Conservation (phyloP, 768 basidiomycete species). For the Mycena amicta region DNA sequence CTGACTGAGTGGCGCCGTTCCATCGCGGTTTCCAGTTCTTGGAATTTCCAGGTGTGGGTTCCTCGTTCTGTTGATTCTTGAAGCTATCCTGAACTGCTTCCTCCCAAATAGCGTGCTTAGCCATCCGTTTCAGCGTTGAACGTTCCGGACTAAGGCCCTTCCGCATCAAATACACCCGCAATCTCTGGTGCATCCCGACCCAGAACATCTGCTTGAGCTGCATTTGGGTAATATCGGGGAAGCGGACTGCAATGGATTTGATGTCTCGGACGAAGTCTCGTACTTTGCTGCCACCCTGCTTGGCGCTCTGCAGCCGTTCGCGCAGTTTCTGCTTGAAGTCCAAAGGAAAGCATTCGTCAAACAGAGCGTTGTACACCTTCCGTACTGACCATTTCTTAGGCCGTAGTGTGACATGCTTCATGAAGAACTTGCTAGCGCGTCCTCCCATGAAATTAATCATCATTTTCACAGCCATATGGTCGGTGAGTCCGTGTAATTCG, state of each 20-base stretch:
- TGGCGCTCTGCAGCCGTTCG: slow-evolving; percentile 7
- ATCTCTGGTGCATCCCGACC: slow-evolving; percentile 18
- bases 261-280: slow-evolving; percentile 27
- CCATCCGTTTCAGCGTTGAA: slow-evolving; percentile 12
- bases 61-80: background rate
- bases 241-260: slow-evolving; percentile 20
- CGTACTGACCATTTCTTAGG: slow-evolving; percentile 13
- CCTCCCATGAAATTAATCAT: slow-evolving; percentile 23
- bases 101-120: slow-evolving; percentile 16
- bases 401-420: slow-evolving; percentile 17
- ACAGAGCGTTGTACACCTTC: slow-evolving; percentile 2
- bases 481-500: slow-evolving; percentile 10
- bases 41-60: background rate
- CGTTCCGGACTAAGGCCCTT: slow-evolving; percentile 21
- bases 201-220: slow-evolving; percentile 28
- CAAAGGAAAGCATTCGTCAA: slow-evolving; percentile 8
- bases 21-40: background rate
- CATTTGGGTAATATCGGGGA: slow-evolving; percentile 18
- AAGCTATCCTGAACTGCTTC: background rate
- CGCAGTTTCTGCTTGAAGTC: slow-evolving; percentile 20
- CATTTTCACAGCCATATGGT: slow-evolving; percentile 9
- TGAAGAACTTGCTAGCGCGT: slow-evolving; percentile 26
- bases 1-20: background rate
- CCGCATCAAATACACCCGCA: slow-evolving; percentile 25
- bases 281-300: slow-evolving; percentile 20